Percentiles rank a stretch among this genome's conserved stretches.
phyloP scores from a whole-genome alignment of 768 basidiomycete species.

The Infundibulicybe gibba region DNA sequence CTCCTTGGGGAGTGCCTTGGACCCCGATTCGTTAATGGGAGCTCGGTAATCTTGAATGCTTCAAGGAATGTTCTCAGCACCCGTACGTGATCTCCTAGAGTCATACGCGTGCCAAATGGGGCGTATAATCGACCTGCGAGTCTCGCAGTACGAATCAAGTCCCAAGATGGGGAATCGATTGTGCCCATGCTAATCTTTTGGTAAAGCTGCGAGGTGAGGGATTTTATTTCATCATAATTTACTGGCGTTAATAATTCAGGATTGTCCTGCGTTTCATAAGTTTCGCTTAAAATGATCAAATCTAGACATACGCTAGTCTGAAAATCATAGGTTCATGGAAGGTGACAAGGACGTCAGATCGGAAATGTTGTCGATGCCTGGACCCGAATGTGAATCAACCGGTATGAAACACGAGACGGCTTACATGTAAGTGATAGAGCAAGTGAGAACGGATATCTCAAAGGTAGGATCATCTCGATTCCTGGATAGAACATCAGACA shows the following conservation, averaged over 20 bases:
- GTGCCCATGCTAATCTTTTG: constrained; percentile 73
- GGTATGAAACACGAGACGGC: background rate
- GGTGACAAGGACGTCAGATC: constrained; percentile 83
- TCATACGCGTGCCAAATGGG: constrained; percentile 85
- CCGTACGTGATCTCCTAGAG: constrained; percentile 80
- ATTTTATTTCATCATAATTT: constrained; percentile 56
- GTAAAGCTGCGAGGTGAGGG: constrained; percentile 58
- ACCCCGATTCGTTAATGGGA: constrained; percentile 20
- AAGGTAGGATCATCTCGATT: constrained; percentile 68
- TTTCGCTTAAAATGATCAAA: constrained; percentile 2
- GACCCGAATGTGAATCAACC: constrained; percentile 6
- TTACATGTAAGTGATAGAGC: constrained; percentile 82
- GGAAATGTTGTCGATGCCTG: constrained; percentile 84
- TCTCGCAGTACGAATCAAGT: constrained; percentile 69
- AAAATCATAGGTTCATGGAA: constrained; percentile 72
- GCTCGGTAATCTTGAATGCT: constrained; percentile 52
- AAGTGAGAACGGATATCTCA: constrained; percentile 68
- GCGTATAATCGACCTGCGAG: constrained; percentile 79
- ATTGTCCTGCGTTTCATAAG: constrained; percentile 42
- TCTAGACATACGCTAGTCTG: constrained; percentile 42
- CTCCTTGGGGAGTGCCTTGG: constrained; percentile 23
- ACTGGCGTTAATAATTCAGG: constrained; percentile 71
- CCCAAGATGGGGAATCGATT: constrained; percentile 84
- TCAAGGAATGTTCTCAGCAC: constrained; percentile 74
- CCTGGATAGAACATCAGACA: constrained; percentile 72